phyloP scores from a whole-genome alignment of 495 filamentous ascomycete genomes.

The Jackrogersella multiformis region DNA sequence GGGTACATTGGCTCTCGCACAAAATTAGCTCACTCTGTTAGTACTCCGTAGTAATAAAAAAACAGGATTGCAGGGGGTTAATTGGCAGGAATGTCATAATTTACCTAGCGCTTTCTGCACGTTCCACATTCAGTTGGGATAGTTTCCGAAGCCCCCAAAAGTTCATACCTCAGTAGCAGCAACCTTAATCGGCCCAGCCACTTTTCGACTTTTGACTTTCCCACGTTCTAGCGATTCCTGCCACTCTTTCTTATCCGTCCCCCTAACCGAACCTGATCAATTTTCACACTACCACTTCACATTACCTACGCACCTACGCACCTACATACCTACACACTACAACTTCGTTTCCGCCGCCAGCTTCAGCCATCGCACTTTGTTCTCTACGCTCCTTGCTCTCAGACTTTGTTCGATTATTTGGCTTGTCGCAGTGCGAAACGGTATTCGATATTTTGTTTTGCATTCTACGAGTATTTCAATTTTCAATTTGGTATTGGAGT shows the following conservation, averaged over 20 bases:
- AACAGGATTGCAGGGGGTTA: background rate
- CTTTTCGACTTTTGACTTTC: constrained; percentile 21
- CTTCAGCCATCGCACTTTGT: constrained; percentile 9
- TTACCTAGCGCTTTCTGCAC: constrained; percentile 16
- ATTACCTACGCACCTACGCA: background rate
- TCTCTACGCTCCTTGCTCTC: constrained; percentile 21
- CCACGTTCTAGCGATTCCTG: background rate
- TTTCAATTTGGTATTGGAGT: constrained; percentile 10
- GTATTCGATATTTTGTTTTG: constrained; percentile 7
- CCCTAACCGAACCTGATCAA: constrained; percentile 16
- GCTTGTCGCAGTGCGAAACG: constrained; percentile 4
- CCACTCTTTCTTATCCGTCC: background rate
- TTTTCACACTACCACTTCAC: constrained; percentile 5
- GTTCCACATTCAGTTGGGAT: constrained; percentile 29
- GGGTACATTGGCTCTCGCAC: constrained; percentile 13
- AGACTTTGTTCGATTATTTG: constrained; percentile 3
- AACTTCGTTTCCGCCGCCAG: constrained; percentile 10
- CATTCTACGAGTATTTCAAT: background rate
- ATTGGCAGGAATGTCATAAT: constrained; percentile 33
- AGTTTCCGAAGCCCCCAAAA: constrained; percentile 11
- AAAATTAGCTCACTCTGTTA: background rate
- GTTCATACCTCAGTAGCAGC: background rate
- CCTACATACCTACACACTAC: background rate
- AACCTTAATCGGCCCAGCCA: constrained; percentile 25
- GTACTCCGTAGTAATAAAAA: constrained; percentile 28